Evolutionary conservation across 257 asterid genomes (phyloP), one percentile per base, ranked within the genome.

Genomic region (Solanum pinnatisectum): DNA sequence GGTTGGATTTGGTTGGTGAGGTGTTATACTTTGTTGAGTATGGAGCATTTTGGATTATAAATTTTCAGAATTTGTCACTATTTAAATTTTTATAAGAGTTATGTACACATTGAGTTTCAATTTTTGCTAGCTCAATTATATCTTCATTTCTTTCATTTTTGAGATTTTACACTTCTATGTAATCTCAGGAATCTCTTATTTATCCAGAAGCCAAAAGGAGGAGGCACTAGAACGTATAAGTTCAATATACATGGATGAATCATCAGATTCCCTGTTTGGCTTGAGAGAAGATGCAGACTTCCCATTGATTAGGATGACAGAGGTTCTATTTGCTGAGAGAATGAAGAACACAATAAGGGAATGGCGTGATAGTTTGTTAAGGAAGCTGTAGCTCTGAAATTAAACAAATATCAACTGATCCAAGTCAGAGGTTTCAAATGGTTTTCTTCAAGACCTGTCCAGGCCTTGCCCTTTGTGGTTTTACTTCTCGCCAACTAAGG

Each of bases 141-240:
- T 78, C 65, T 40, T 42, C 60, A 8, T 63, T 93, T 92, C 92
- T 92, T 40, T 78, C 60, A 8, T 63, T 93, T 92, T 94, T 92
- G 96, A 91, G 95, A 91, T 89, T 88, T 93, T 93, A 87, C 90
- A 84, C 89, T 70, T 86, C 91, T 89, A 89, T 90, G 88, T 92
- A 92, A 94, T 95, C 93, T 94, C 98, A 96, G 98, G 98, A 89
- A 90, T 95, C 92, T 97, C 98, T 94, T 97, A 97, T 95, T 93
- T 95, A 94, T 97, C 99, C 95, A 97, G 98, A 96, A 92, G 94
- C 90, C 98, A 95, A 92, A 98, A 97, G 90, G 95, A 92, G 90
- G 98, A 92, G 92, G 96, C 95, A 71, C 76, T 95, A 89, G 88
- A 89, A 88, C 83, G 84, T 88, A 71, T 93, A 87, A 91, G 90